These are phyloP conservation scores for Dalbergia cultrata DNA, from an alignment of 306 rosid species.

Conservation along the genomic window DNA sequence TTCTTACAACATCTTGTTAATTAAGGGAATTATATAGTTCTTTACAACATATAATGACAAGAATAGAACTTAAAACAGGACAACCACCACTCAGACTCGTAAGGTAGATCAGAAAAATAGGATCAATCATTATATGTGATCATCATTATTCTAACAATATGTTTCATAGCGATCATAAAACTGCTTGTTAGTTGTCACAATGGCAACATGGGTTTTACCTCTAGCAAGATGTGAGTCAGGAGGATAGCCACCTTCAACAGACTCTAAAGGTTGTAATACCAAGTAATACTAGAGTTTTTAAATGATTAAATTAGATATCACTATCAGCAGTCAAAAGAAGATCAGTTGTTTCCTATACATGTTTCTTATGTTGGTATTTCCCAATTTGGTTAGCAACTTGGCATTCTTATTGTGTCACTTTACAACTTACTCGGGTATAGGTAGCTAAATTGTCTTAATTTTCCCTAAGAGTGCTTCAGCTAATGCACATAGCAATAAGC, in stretches of 20 bases:
- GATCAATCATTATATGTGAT: too few relatives aligned
- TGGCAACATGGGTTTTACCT: too few relatives aligned
- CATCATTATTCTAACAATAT: too few relatives aligned
- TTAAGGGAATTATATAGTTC: too few relatives aligned
- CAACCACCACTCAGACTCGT: too few relatives aligned
- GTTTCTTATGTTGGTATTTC: background rate
- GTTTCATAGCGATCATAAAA: too few relatives aligned
- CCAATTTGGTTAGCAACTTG: background rate
- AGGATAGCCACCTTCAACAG: slow-evolving; percentile 23
- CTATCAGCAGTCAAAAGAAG: slow-evolving; percentile 28
- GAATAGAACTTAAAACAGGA: too few relatives aligned
- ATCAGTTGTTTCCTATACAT: background rate
- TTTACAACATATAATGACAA: too few relatives aligned
- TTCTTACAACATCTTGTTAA: too few relatives aligned
- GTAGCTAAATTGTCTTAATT: background rate
- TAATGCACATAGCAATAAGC: slow-evolving; percentile 2
- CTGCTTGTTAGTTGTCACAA: too few relatives aligned
- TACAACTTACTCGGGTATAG: background rate
- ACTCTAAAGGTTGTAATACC: background rate
- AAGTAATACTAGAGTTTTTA: slow-evolving; percentile 3
- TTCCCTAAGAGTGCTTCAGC: background rate
- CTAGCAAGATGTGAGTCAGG: slow-evolving; percentile 12
- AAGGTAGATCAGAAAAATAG: too few relatives aligned
- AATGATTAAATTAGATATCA: slow-evolving; percentile 36
- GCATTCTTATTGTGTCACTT: slow-evolving; percentile 5